Conservation (phyloP, 495 filamentous ascomycete genomes). For the Podospora australis region DNA sequence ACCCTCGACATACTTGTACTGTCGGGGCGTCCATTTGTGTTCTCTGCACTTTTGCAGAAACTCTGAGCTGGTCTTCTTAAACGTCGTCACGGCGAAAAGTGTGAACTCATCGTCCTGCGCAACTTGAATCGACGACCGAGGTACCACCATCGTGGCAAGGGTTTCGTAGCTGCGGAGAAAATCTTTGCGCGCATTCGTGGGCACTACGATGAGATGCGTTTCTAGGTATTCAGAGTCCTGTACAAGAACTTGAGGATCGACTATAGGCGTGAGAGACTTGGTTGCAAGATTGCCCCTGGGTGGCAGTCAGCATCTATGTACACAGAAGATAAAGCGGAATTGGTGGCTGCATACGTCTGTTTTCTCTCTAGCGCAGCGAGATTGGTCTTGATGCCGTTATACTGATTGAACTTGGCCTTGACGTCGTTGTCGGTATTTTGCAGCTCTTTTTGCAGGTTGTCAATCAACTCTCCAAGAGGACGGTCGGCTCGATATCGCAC, state of each 20-base stretch:
- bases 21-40: conserved; percentile 86
- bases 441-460: conserved; percentile 82
- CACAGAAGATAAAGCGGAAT: background rate
- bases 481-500: conserved; percentile 92
- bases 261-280: conserved; percentile 81
- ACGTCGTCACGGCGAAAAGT: conserved; percentile 81
- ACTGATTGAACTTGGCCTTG: conserved; percentile 85
- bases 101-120: conserved; percentile 81
- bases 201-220: conserved; percentile 87
- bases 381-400: conserved; percentile 80
- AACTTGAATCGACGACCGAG: conserved; percentile 71
- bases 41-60: conserved; percentile 87
- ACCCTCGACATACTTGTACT: conserved; percentile 87
- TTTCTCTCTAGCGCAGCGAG: conserved; percentile 74
- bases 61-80: conserved; percentile 82
- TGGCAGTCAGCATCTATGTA: too few species aligned
- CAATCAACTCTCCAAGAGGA: conserved; percentile 75
- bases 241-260: conserved; percentile 70
- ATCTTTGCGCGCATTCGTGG: conserved; percentile 68
- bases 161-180: conserved; percentile 88
- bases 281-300: conserved; percentile 85
- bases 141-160: conserved; percentile 74
- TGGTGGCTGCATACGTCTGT: conserved; percentile 49
- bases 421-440: conserved; percentile 87
- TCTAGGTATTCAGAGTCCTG: conserved; percentile 93